Base-by-base conservation (phyloP, 2,329 filamentous ascomycete species). In the Fusarium virguliforme region DNA sequence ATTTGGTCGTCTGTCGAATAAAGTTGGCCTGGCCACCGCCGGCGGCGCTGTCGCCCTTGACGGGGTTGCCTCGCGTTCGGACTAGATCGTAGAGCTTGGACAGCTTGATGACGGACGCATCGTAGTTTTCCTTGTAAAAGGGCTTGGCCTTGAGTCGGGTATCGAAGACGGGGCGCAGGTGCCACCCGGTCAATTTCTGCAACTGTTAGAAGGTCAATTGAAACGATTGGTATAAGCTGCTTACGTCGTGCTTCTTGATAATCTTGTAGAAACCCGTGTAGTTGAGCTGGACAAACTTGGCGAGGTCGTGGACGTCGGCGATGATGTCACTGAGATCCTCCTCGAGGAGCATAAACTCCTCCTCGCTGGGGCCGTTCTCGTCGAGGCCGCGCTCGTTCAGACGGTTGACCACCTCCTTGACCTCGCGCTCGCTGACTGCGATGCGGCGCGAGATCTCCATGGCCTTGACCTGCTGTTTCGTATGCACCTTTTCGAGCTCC, bases 251-350 rank as follows among this genome's bases (percentile, higher is more conserved):
- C 87, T 99, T 99, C 87, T 99, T 99, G 83, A 99, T 97, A 71
- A 99, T 99, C 87, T 99, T 99, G 85, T 98, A 97, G 81, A 99
- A 99, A 6, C 96, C 96, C 1, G 95, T 98, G 80, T 99, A 99
- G 83, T 99, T 99, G 79, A 99, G 85, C 84, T 98, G 95, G 7
- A 97, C 97, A 80, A 97, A 99, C 83, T 98, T 98, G 81, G 96
- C 95, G 66, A 99, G 87, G 78, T 99, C 96, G 82, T 99, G 95
- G 24, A 99, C 96, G 78, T 99, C 95, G 75, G 96, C 96, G 80
- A 99, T 99, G 78, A 99, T 95, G 81, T 99, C 96, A 83, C 94
- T 97, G 77, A 99, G 84, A 77, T 97, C 94, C 79, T 97, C 93
- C 84, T 99, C 96, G 34, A 98, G 88, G 75, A 97, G 84, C 85